phyloP scores from a whole-genome alignment of 768 basidiomycete genomes.

The Amanita subjunquillea region DNA sequence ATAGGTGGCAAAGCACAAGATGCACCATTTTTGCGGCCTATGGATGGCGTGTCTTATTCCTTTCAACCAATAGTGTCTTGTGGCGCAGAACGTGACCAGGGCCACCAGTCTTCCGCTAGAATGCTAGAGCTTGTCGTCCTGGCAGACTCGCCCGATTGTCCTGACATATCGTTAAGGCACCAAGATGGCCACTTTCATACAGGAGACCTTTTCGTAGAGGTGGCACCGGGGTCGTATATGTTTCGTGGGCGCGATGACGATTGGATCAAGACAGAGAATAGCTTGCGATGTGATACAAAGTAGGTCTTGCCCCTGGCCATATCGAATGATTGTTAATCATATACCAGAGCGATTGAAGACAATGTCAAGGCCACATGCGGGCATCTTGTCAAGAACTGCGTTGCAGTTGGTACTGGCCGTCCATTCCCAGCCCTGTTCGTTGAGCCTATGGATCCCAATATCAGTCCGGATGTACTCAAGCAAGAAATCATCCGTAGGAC shows the following conservation, averaged over 20 bases:
- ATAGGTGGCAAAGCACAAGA: constrained; percentile 39
- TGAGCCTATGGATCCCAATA: constrained; percentile 40
- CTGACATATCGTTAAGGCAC: constrained; percentile 43
- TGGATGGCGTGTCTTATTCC: constrained; percentile 53
- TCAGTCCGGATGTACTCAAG: constrained; percentile 49
- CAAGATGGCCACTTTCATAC: constrained; percentile 70
- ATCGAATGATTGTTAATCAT: background rate
- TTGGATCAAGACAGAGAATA: constrained; percentile 79
- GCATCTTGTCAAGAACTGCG: constrained; percentile 57
- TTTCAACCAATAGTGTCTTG: constrained; percentile 47
- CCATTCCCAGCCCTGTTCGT: constrained; percentile 72
- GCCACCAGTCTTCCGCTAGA: constrained; percentile 43
- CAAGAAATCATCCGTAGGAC: constrained; percentile 70
- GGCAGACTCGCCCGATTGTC: constrained; percentile 59
- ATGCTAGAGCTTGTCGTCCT: constrained; percentile 64
- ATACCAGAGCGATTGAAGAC: constrained; percentile 53
- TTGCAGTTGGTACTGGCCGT: constrained; percentile 69
- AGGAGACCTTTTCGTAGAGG: constrained; percentile 68
- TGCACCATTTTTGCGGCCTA: constrained; percentile 41
- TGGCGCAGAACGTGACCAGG: constrained; percentile 35
- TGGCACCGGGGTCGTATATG: constrained; percentile 45
- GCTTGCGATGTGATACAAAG: constrained; percentile 71
- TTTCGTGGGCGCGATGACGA: constrained; percentile 72
- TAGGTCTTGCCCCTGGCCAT: background rate
- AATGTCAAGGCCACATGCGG: constrained; percentile 59